Base-by-base conservation (phyloP, 495 filamentous ascomycete species). In the Penicillium angulare region DNA sequence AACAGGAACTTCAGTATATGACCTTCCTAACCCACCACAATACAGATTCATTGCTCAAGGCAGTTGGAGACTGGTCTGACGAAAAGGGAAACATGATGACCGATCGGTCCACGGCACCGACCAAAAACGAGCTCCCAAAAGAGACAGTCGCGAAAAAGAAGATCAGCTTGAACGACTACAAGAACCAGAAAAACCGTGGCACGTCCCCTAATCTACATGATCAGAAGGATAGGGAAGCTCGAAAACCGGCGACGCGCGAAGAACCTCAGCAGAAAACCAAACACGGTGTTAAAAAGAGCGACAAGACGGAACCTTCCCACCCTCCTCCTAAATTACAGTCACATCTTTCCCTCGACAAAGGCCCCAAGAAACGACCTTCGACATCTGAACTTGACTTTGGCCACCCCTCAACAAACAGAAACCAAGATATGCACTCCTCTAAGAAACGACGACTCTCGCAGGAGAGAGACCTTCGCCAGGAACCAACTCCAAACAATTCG, bases 1-100 rank as follows among this genome's bases (percentile, higher is more conserved):
- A 81, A 63, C 69, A 79, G 43, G 65, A 75, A 59, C 67, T 81
- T 46, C 78, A 81, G 47, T 81, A 79, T 45, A 72, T 78, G 69
- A 81, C 77, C 33, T 81, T 79, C 50, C 58, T 77, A 49, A 68
- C 71, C n/a, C 73, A 79, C 49, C 64, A 72, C 61, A 61, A 73
- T 49, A 63, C 61, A 26, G 75, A 80, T 51, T 74, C 73, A 2
- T 56, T 81, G 42, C 57, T 79, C 38, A 61, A 68, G 36, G 70
- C 74, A 15, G 67, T 77, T 46, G 78, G 78, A 24, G 74, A 77
- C 50, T 81, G 78, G 78, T 77, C 77, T 16, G 76, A 79, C 58
- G 73, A 69, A 41, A 67, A 72, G 26, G 78, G 74, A 47, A 65
- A 61, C 63, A 69, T 76, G 51, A 74, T 78, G 72, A 44, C 64